Evolutionary conservation across 768 basidiomycete genomes (phyloP), one percentile per base, ranked within the genome.

Genomic region (Tricholoma terreum): DNA sequence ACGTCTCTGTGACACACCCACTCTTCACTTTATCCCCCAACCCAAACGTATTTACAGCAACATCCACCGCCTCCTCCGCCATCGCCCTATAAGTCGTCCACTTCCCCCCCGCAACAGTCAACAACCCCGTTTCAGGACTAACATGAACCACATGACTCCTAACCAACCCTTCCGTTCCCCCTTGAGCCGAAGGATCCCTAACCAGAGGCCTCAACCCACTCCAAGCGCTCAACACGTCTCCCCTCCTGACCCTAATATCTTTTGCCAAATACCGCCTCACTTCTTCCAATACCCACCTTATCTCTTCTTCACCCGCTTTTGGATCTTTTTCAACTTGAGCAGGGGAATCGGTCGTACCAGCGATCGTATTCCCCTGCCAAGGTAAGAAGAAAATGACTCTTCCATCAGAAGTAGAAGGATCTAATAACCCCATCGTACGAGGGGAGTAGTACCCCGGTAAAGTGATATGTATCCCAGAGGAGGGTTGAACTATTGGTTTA

Each of bases 361-460:
- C 96, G 60, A 99, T 94, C 38, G 94, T 94, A 76, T 89, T 93
- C 8, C 96, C 96, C 74, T 98, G 89, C 96, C 97, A 99, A 0
- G 96, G 96, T 9, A 99, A 83, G 83, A 99, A 97, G 82, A 98
- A 99, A 68, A 99, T 96, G 55, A 99, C 95, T 24, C 96, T 89
- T 0, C 96, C 96, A 61, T 99, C 96, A 0, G 91, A 93, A 4
- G 97, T 97, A 2, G 92, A 80, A 1, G 96, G 97, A 71, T 98
- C 97, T 45, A 98, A 81, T 4, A 98, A 82, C 43, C 97, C 96
- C 91, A 98, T 97, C 50, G 82, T 90, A 14, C 89, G 85, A 3
- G 96, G 96, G 1, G 94, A 92, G 69, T 97, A 98, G 76, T 98
- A 99, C 67, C 92, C 92, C 3, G 96, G 96, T 2, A 99, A 86